These are phyloP conservation scores for Saccharomycopsis oosterbeekiorum DNA, from an alignment of 805 yeast species.

Conservation along the genomic window DNA sequence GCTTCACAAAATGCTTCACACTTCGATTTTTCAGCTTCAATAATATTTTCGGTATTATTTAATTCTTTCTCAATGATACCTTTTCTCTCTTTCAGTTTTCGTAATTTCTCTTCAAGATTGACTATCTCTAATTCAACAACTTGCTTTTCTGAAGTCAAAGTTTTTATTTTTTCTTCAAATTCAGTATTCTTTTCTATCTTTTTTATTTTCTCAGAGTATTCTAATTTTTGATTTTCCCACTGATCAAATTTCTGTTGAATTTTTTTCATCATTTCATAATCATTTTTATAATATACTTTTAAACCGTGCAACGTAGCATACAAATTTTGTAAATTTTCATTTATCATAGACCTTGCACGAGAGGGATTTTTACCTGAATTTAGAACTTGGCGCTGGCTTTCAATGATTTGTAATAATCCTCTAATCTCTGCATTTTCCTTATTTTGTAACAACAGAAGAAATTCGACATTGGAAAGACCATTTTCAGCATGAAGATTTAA, in stretches of 20 bases:
- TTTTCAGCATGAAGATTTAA: neutral
- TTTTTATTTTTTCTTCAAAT: slow-evolving; percentile 4
- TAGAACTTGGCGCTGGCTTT: neutral
- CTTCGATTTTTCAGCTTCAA: slow-evolving; percentile 15
- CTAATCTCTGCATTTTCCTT: neutral
- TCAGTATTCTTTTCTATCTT: slow-evolving; percentile 7
- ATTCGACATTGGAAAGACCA: neutral
- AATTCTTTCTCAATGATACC: slow-evolving; percentile 8
- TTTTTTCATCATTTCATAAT: neutral
- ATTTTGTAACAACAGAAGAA: neutral
- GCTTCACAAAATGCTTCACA: neutral
- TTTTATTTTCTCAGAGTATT: neutral
- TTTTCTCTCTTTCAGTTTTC: slow-evolving; percentile 7
- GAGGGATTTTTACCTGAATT: slow-evolving; percentile 4
- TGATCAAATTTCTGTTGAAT: slow-evolving; percentile 4
- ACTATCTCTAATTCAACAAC: slow-evolving; percentile 9
- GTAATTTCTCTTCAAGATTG: slow-evolving; percentile 8
- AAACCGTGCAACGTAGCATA: neutral
- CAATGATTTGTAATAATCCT: neutral
- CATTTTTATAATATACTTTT: neutral
- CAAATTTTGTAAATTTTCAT: neutral
- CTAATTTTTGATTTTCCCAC: slow-evolving; percentile 11
- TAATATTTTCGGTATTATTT: slow-evolving; percentile 5
- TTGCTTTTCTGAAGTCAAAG: slow-evolving; percentile 6
- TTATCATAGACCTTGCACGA: neutral